Base-by-base conservation (phyloP, 345 rosid genomes). In the Populus nigra region DNA sequence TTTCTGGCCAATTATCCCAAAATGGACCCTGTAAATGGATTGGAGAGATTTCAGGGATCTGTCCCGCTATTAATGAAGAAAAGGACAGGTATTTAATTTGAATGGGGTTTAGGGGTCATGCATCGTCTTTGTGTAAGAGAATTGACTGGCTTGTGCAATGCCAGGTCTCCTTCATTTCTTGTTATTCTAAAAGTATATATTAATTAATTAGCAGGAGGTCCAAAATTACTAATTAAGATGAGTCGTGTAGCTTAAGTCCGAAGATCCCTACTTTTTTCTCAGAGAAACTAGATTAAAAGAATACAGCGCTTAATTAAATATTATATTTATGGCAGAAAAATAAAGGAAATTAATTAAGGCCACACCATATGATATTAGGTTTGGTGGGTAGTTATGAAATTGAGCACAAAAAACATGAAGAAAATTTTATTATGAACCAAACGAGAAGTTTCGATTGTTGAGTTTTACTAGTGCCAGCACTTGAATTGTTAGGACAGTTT, bases 351-450 rank as follows among this genome's bases (percentile, higher is more conserved):
- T 13, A 49, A n/a, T 23, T 23, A 59, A 65, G 41, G 33, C n/a
- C 69, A 7, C 18, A 18, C 31, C 11, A 61, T 25, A 25, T 17
- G 33, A 20, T 15, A 33, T 50, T 43, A 23, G 39, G 77, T 75
- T 78, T 65, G 81, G 77, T 71, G 75, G 77, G 73, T 55, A 27
- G 81, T 78, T 67, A 12, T 20, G 81, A 78, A 78, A 38, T 20
- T 66, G n/a, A 55, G 61, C 76, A 65, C 35, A 12, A 12, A 33
- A 72, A 65, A 12, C 41, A 29, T 5, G 71, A 53, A 20, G 33
- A 38, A 16, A 43, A 7, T 18, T 33, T 50, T 11, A 33, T 5
- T 72, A 7, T 3, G 31, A 23, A 22, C 15, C 33, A 35, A 53
- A n/a, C 3, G 4, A 35, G n/a, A 25, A 29, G 5, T 12, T 0